phyloP scores from a whole-genome alignment of 371 early-diverging fungal species.

The Apophysomyces elegans region DNA sequence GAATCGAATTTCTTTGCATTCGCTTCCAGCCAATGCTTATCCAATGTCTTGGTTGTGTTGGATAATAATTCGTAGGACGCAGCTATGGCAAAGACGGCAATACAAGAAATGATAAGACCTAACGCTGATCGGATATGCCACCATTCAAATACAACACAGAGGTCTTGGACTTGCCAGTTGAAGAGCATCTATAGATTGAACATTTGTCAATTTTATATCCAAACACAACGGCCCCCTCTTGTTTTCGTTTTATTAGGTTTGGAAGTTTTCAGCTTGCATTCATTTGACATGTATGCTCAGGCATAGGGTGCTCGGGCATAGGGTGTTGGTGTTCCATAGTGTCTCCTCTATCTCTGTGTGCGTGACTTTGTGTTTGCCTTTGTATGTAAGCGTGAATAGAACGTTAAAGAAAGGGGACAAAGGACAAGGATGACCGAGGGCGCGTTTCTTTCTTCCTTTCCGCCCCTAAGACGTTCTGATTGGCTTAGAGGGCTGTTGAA shows the following conservation, averaged over 20 bases:
- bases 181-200: slow-evolving; percentile 65
- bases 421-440: not conserved
- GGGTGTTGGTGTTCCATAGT: too few relatives aligned
- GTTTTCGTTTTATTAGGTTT: not conserved
- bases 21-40: slow-evolving; percentile 40
- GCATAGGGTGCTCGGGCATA: not conserved
- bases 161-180: slow-evolving; percentile 73
- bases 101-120: slow-evolving; percentile 60
- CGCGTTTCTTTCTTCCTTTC: too few relatives aligned
- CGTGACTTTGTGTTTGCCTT: too few relatives aligned
- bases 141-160: slow-evolving; percentile 72
- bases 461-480: too few relatives aligned
- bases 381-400: too few relatives aligned
- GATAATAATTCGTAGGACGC: slow-evolving; percentile 65
- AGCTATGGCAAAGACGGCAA: slow-evolving; percentile 57
- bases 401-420: too few relatives aligned
- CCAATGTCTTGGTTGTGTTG: slow-evolving; percentile 48
- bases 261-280: not conserved
- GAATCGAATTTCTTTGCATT: slow-evolving; percentile 29
- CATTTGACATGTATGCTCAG: not conserved
- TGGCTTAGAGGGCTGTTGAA: too few relatives aligned
- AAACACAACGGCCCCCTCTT: too few relatives aligned
- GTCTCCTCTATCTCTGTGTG: too few relatives aligned
- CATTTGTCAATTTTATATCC: too few relatives aligned
- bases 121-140: slow-evolving; percentile 64